Evolutionary conservation across 345 rosid species (phyloP).

Genomic region (Rhodamnia rubescens): DNA sequence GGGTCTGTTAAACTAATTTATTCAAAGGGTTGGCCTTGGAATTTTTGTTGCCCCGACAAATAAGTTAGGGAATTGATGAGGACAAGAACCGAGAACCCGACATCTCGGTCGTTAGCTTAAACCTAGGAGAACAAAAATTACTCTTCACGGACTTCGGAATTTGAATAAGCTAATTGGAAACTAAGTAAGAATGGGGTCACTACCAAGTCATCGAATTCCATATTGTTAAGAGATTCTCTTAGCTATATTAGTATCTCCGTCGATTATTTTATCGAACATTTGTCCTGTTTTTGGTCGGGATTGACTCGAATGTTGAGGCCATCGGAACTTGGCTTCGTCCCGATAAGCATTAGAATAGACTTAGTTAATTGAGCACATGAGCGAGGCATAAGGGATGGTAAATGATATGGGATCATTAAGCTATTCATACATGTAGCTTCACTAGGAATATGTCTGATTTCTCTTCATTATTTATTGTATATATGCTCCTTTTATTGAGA

Average conservation of each 20-base stretch:
- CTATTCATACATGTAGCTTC: too few relatives aligned
- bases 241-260: not conserved
- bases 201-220: not conserved
- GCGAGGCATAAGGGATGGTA: not conserved
- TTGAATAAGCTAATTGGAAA: not conserved
- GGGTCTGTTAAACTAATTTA: not conserved
- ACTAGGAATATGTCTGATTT: too few relatives aligned
- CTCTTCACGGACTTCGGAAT: not conserved
- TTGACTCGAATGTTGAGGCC: not conserved
- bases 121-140: not conserved
- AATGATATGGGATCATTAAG: too few relatives aligned
- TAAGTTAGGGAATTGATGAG: not conserved
- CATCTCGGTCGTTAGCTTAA: not conserved
- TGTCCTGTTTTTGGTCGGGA: not conserved
- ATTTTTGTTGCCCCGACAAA: not conserved
- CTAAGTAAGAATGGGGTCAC: not conserved
- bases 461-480: too few relatives aligned
- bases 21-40: not conserved
- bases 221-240: not conserved
- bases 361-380: not conserved
- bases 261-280: not conserved
- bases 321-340: not conserved
- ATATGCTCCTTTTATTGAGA: too few relatives aligned
- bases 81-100: not conserved
- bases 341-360: not conserved